These are phyloP conservation scores for Millerozyma acaciae DNA, from an alignment of 805 yeast genomes.

Conservation along the genomic window DNA sequence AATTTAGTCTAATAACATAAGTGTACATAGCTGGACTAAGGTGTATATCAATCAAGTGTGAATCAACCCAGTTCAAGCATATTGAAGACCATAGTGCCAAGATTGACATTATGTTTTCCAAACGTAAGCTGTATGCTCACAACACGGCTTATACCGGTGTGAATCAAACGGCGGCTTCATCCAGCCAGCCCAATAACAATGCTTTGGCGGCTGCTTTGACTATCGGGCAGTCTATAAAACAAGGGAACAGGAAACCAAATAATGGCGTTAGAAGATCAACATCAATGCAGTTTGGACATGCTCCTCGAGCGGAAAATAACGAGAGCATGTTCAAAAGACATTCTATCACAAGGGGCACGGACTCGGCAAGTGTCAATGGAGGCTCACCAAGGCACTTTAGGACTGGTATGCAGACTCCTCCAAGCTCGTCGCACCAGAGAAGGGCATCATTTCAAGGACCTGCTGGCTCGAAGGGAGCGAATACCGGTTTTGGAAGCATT, in stretches of 20 bases:
- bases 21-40: too few relatives aligned
- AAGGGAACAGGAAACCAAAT: background rate
- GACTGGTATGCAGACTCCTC: conserved; percentile 1
- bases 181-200: conserved; percentile 31
- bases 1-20: too few relatives aligned
- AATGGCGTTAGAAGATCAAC: background rate
- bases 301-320: background rate
- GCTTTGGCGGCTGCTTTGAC: conserved; percentile 45
- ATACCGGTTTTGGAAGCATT: conserved; percentile 29
- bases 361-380: background rate
- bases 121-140: conserved; percentile 28
- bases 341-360: conserved; percentile 6
- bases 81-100: too few relatives aligned
- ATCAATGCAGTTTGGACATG: background rate
- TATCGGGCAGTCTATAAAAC: conserved; percentile 27
- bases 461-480: conserved; percentile 4
- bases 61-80: too few relatives aligned
- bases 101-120: conserved; percentile 17
- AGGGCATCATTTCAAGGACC: background rate
- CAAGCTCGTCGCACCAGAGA: background rate
- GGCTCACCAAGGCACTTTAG: background rate
- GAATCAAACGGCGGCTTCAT: conserved; percentile 29
- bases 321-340: conserved; percentile 6
- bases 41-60: too few relatives aligned
- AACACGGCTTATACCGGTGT: conserved; percentile 42